These are phyloP conservation scores for Agrostemma githago DNA, from an alignment of 148 eudicot species.

Conservation along the genomic window DNA sequence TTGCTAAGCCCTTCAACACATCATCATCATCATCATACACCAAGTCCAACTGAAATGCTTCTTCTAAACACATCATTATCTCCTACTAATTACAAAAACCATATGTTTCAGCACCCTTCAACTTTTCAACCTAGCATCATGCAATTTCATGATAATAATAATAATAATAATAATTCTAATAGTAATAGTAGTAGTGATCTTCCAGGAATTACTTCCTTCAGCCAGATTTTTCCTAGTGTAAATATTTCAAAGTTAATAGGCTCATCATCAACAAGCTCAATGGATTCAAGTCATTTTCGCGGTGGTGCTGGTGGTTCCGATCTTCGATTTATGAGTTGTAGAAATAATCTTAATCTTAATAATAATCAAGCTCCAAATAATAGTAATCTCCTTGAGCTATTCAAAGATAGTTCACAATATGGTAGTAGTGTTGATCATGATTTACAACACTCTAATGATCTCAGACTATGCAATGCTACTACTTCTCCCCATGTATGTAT, in stretches of 20 bases:
- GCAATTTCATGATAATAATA: constrained; percentile 18
- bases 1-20: constrained; percentile 36
- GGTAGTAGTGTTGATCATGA: constrained; percentile 42
- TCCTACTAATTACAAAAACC: constrained; percentile 24
- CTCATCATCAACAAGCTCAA: constrained; percentile 19
- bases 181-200: constrained; percentile 6
- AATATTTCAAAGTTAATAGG: constrained; percentile 41
- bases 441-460: constrained; percentile 37
- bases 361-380: constrained; percentile 22
- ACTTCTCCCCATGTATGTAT: constrained; percentile 45
- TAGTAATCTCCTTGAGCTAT: constrained; percentile 31
- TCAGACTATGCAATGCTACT: constrained; percentile 32
- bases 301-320: constrained; percentile 38
- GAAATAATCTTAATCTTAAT: constrained; percentile 23
- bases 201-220: constrained; percentile 31
- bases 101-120: constrained; percentile 19
- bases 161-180: neutral
- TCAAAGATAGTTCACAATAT: constrained; percentile 34
- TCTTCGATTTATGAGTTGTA: constrained; percentile 31
- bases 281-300: constrained; percentile 45
- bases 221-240: constrained; percentile 61
- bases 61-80: constrained; percentile 46
- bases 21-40: constrained; percentile 2
- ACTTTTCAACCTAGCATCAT: constrained; percentile 13
- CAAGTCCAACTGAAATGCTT: constrained; percentile 31